phyloP scores from a whole-genome alignment of 352 stramenopile genomes.

The Nothophytophthora sp. region DNA sequence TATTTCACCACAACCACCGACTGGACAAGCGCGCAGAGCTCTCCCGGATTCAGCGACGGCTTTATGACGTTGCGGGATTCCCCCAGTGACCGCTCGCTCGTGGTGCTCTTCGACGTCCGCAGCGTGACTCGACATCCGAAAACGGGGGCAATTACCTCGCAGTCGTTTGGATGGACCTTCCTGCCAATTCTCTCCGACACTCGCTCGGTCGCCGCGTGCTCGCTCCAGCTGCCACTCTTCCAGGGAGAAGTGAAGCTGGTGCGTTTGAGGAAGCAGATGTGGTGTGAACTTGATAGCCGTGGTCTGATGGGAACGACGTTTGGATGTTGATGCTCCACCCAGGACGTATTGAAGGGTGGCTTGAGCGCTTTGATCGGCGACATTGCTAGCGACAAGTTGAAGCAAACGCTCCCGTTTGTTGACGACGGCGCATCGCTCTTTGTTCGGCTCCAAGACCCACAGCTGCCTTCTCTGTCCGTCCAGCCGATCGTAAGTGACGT shows the following conservation, averaged over 20 bases:
- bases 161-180: conserved; percentile 69
- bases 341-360: conserved; percentile 40
- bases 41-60: conserved; percentile 60
- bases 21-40: conserved; percentile 58
- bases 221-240: conserved; percentile 66
- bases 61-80: conserved; percentile 53
- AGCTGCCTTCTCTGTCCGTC: conserved; percentile 35
- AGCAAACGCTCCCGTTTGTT: conserved; percentile 28
- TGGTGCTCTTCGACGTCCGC: conserved; percentile 65
- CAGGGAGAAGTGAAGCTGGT: conserved; percentile 63
- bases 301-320: neutral
- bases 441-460: conserved; percentile 65
- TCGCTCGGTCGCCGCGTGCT: conserved; percentile 33
- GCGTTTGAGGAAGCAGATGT: conserved; percentile 1
- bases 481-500: conserved; percentile 48
- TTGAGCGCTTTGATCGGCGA: conserved; percentile 37
- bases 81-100: conserved; percentile 18
- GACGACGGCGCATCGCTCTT: conserved; percentile 55
- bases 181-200: conserved; percentile 45
- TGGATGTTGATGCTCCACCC: neutral
- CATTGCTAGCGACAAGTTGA: conserved; percentile 49
- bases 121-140: conserved; percentile 44
- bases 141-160: conserved; percentile 39
- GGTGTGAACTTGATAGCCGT: neutral
- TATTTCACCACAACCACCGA: conserved; percentile 65